Conservation (phyloP, 805 yeast genomes). For the Debaryomyces castellii region DNA sequence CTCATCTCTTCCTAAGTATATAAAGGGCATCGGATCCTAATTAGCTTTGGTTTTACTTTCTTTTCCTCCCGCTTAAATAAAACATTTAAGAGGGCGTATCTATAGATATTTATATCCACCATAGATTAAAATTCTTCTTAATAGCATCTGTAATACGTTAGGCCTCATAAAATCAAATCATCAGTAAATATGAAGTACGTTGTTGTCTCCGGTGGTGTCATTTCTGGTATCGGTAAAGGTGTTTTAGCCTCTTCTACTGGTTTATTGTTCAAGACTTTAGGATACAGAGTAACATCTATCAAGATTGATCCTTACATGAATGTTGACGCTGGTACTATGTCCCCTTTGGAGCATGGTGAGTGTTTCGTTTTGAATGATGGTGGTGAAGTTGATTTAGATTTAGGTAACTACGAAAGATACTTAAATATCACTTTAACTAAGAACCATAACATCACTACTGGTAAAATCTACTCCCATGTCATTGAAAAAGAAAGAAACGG, state of each 20-base stretch:
- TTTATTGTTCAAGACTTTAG: constrained; percentile 86
- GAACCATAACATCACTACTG: constrained; percentile 97
- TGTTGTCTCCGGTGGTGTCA: constrained; percentile 99
- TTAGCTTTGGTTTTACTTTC: constrained; percentile 12
- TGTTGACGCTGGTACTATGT: constrained; percentile 99
- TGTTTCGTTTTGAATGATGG: constrained; percentile 98
- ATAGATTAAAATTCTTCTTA: constrained; percentile 1
- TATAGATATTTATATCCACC: constrained; percentile 7
- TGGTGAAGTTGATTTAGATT: constrained; percentile 97
- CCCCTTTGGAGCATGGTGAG: constrained; percentile 98
- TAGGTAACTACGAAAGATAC: constrained; percentile 98
- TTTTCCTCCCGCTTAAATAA: constrained; percentile 48
- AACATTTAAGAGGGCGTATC: constrained; percentile 43
- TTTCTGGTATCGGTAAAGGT: constrained; percentile 99
- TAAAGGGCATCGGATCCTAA: constrained; percentile 1
- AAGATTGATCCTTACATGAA: constrained; percentile 99
- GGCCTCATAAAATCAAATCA: not conserved
- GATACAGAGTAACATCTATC: constrained; percentile 93
- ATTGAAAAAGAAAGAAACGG: constrained; percentile 95
- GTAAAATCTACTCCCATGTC: constrained; percentile 92
- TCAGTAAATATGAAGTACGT: constrained; percentile 83
- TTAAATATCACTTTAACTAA: constrained; percentile 87
- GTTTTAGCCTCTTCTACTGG: constrained; percentile 98
- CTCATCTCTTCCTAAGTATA: constrained; percentile 5
- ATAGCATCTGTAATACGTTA: constrained; percentile 2